Evolutionary conservation across 2,329 filamentous ascomycete genomes (phyloP), one percentile per base, ranked within the genome.

Genomic region (Diaporthe sp.): DNA sequence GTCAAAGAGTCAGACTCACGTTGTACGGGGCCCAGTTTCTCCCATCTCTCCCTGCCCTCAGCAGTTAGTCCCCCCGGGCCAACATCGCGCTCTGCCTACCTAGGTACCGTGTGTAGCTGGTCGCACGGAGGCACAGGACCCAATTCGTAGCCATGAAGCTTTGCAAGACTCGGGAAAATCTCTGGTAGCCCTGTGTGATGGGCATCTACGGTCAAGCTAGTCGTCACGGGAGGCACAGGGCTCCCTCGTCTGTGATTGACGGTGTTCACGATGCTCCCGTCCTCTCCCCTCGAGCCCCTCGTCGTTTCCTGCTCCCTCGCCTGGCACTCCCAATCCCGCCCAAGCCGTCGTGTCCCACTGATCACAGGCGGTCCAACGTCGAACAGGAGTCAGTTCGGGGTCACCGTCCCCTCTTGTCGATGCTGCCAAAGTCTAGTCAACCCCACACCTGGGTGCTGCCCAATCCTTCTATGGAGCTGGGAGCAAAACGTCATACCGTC

Each of bases 401-500:
- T 55, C 65, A 42, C 65, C 65, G 49, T 55, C 49, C 34, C 65
- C 42, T 46, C 17, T 55, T 2, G 65, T 70, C 42, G 65, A 55
- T 70, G 49, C 65, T 55, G 34, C 49, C 31, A 55, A 3, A 55
- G 65, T 55, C 65, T 55, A 42, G 65, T 55, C 46, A 55, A 55
- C 65, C 65, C 65, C 65, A 70, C 49, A 42, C 49, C 13, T 53
- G 65, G 34, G 49, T 42, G 65, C 65, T 70, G 65, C 65, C 65
- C 65, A 70, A 70, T 53, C 65, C 65, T 42, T 53, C 44, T 28
- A 28, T 73, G 34, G 71, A 62, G 28, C 46, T 65, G 58, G n/a
- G 34, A 65, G 58, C n/a, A 65, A 62, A 55, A 73, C 71, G 71
- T 73, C 71, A 73, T 73, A 42, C 37, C 28, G 53, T 60, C 53